Conservation (phyloP, 78 protist species). For the Speleostelium caveatum region DNA sequence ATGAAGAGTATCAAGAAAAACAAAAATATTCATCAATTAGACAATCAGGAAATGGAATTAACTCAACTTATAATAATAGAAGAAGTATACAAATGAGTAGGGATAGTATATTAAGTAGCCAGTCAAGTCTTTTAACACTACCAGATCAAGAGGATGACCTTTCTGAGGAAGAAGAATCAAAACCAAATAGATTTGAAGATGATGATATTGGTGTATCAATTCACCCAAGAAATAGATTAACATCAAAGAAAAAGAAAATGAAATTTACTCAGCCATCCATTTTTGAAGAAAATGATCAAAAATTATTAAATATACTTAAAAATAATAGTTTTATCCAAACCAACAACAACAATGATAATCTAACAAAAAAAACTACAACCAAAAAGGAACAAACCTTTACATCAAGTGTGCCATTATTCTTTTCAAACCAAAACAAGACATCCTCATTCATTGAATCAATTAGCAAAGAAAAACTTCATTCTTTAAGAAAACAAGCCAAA, state of each 20-base stretch:
- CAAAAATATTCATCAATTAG: not conserved
- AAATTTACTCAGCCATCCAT: not conserved
- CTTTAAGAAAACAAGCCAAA: constrained; percentile 22
- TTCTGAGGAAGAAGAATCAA: constrained; percentile 23
- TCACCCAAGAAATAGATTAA: not conserved
- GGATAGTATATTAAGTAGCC: not conserved
- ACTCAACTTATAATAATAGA: not conserved
- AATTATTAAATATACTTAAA: constrained; percentile 1
- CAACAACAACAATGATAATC: not conserved
- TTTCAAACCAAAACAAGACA: not conserved
- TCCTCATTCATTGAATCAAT: not conserved
- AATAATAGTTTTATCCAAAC: not conserved
- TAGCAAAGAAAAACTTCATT: constrained; percentile 20
- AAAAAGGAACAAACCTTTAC: not conserved
- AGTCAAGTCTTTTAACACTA: constrained; percentile 6
- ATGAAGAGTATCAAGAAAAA: not conserved
- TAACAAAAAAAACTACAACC: not conserved
- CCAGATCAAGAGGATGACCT: constrained; percentile 28
- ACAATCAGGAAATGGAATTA: not conserved
- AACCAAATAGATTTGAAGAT: not conserved
- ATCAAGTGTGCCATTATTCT: constrained; percentile 22
- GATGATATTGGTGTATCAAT: not conserved
- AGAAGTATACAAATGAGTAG: not conserved
- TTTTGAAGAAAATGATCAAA: not conserved
- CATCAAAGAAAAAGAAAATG: not conserved